phyloP scores from a whole-genome alignment of 805 yeast species.

The Nakazawaea pomicola region DNA sequence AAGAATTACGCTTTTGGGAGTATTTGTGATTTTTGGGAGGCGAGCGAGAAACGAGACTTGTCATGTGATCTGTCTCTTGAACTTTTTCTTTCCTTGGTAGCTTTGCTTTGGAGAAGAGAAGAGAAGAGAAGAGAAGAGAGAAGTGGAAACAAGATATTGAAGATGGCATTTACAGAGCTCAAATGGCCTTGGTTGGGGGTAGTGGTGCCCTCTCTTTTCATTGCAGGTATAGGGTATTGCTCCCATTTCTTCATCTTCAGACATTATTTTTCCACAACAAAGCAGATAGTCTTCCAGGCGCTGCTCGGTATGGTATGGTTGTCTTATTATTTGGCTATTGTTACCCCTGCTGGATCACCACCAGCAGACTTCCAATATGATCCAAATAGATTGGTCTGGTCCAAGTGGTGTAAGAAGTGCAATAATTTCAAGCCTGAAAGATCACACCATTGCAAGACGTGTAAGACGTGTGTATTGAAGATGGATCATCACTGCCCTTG shows the following conservation, averaged over 20 bases:
- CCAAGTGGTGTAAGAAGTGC: conserved; percentile 71
- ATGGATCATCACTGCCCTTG: conserved; percentile 97
- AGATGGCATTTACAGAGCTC: conserved; percentile 23
- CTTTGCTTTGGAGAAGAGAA: no score
- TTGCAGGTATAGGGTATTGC: conserved; percentile 55
- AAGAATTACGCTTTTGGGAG: no score
- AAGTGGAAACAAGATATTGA: not conserved
- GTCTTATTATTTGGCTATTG: conserved; percentile 67
- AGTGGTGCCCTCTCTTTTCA: conserved; percentile 61
- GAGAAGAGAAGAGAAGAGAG: not conserved
- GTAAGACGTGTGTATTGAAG: conserved; percentile 68
- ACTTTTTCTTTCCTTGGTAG: no score
- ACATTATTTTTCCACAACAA: conserved; percentile 31
- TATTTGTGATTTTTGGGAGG: no score
- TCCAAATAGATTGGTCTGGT: conserved; percentile 34
- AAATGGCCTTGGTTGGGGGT: conserved; percentile 47
- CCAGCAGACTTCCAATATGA: conserved; percentile 43
- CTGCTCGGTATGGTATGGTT: conserved; percentile 61
- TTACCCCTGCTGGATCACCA: conserved; percentile 63
- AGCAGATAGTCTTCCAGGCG: conserved; percentile 44
- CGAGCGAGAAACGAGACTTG: no score
- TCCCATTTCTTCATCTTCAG: conserved; percentile 53
- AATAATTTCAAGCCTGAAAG: conserved; percentile 72
- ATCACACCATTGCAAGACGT: conserved; percentile 79
- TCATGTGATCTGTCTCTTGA: no score